These are phyloP conservation scores for Eragrostis nindensis DNA, from an alignment of 176 grass and related monocot species.

Conservation along the genomic window DNA sequence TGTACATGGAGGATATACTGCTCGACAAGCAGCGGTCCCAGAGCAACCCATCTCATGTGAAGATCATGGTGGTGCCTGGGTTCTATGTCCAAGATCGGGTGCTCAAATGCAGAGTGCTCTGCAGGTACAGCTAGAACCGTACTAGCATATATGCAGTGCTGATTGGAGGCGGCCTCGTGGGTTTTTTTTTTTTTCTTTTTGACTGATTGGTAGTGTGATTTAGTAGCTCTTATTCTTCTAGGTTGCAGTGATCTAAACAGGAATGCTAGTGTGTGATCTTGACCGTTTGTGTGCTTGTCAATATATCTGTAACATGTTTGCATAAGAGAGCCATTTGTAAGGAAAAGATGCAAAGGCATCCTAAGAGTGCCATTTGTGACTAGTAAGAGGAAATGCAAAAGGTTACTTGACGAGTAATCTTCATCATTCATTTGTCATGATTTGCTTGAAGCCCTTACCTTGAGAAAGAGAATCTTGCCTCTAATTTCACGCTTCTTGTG, in stretches of 20 bases:
- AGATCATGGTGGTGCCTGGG: slow-evolving; percentile 87
- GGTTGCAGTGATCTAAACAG: slow-evolving; percentile 28
- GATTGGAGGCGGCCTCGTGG: not conserved
- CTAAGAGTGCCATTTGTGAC: too few relatives aligned
- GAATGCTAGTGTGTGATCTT: slow-evolving; percentile 32
- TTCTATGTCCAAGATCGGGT: slow-evolving; percentile 82
- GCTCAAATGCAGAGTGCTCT: slow-evolving; percentile 87
- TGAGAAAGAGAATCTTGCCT: too few relatives aligned
- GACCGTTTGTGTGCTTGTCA: slow-evolving; percentile 14
- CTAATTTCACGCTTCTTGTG: too few relatives aligned
- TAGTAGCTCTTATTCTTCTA: slow-evolving; percentile 32
- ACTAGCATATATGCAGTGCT: not conserved
- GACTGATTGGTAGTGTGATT: slow-evolving; percentile 36
- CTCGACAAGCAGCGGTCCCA: slow-evolving; percentile 49
- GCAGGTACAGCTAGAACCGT: slow-evolving; percentile 47
- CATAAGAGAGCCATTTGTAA: not conserved
- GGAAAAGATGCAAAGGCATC: slow-evolving; percentile 10
- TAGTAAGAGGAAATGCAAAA: not conserved
- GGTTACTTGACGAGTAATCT: not conserved
- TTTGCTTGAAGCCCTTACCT: too few relatives aligned
- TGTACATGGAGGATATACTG: slow-evolving; percentile 94
- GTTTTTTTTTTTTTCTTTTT: slow-evolving; percentile 12
- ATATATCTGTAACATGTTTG: slow-evolving; percentile 34
- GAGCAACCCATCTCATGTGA: slow-evolving; percentile 48
- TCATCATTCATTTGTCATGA: not conserved